Conservation (phyloP, 768 basidiomycete genomes). For the Boletales sp. region DNA sequence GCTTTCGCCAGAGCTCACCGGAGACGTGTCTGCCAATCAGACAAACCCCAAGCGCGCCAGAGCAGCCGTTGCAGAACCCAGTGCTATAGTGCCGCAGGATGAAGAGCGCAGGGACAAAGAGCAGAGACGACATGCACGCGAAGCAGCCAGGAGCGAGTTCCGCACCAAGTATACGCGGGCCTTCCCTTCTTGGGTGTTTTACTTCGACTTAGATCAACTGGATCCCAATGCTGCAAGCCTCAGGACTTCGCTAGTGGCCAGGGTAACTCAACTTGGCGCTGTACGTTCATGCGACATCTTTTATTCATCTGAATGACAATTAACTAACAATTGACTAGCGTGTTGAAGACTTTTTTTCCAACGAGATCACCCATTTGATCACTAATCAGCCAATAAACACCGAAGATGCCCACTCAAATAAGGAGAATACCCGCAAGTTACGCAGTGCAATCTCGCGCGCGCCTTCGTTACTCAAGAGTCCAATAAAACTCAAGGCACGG, state of each 20-base stretch:
- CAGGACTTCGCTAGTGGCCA: conserved; percentile 44
- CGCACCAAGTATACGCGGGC: conserved; percentile 78
- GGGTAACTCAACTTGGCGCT: conserved; percentile 67
- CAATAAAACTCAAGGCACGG: conserved; percentile 59
- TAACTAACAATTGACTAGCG: conserved; percentile 43
- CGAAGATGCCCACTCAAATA: conserved; percentile 44
- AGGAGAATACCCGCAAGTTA: conserved; percentile 58
- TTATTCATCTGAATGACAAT: conserved; percentile 1
- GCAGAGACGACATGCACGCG: conserved; percentile 47
- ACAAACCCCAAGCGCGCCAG: conserved; percentile 44
- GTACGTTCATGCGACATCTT: conserved; percentile 47
- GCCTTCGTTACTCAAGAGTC: conserved; percentile 51
- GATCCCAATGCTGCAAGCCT: conserved; percentile 34
- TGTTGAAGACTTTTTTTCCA: conserved; percentile 87
- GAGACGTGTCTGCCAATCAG: conserved; percentile 27
- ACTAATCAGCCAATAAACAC: conserved; percentile 49
- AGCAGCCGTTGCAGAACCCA: conserved; percentile 25
- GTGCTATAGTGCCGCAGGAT: conserved; percentile 25
- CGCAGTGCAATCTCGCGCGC: conserved; percentile 24
- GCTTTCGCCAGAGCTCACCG: conserved; percentile 47
- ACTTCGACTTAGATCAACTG: conserved; percentile 67
- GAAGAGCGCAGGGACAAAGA: conserved; percentile 44
- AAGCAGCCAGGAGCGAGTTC: conserved; percentile 66
- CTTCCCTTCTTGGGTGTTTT: conserved; percentile 82
- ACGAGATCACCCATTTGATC: conserved; percentile 83